Percentiles rank a stretch among this genome's conserved stretches.
These are phyloP conservation scores for Acidomyces sp. DNA, from an alignment of 495 filamentous ascomycete species.

Conservation along the genomic window DNA sequence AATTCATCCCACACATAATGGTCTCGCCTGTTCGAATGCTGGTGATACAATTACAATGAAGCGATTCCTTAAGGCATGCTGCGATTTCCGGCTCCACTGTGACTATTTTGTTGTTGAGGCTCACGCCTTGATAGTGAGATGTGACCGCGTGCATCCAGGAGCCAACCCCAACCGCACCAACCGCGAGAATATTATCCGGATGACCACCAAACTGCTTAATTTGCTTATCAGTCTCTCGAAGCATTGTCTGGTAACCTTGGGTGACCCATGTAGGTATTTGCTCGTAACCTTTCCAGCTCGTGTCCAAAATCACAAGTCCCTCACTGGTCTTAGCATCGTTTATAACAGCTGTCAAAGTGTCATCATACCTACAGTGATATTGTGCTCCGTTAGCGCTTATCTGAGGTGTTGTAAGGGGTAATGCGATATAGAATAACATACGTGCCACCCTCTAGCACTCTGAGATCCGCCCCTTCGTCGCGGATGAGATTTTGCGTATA, in stretches of 20 bases:
- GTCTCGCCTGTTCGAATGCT: conserved; percentile 38
- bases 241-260: conserved; percentile 58
- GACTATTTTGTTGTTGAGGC: conserved; percentile 24
- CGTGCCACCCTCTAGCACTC: conserved; percentile 35
- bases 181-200: conserved; percentile 29
- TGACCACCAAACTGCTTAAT: conserved; percentile 32
- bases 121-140: conserved; percentile 40
- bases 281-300: conserved; percentile 47
- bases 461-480: conserved; percentile 44
- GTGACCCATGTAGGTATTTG: conserved; percentile 56
- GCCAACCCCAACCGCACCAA: conserved; percentile 53
- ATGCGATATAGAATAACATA: too few relatives aligned
- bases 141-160: conserved; percentile 50
- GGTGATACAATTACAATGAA: conserved; percentile 33
- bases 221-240: conserved; percentile 48
- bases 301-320: conserved; percentile 51
- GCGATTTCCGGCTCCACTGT: conserved; percentile 54
- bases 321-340: conserved; percentile 25
- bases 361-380: too few relatives aligned
- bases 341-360: conserved; percentile 36
- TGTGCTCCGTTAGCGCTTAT: too few relatives aligned
- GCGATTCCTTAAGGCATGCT: conserved; percentile 41
- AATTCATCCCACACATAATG: conserved; percentile 59
- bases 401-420: too few relatives aligned
- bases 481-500: conserved; percentile 40